Evolutionary conservation across 768 basidiomycete species (phyloP), one percentile per base, ranked within the genome.

Genomic region (Pulveroboletus frians): DNA sequence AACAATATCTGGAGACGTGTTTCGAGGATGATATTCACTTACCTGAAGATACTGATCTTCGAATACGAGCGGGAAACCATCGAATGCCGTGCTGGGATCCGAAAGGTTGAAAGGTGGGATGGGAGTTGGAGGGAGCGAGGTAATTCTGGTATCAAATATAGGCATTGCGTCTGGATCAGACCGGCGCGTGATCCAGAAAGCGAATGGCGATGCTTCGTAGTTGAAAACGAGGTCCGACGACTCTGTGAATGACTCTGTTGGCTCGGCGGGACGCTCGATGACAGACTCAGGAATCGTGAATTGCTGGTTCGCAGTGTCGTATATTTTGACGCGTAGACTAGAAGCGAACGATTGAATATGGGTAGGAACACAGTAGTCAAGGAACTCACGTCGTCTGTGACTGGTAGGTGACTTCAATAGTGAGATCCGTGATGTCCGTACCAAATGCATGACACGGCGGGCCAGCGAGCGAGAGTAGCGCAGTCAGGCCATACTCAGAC

Each of bases 31-130:
- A 27, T 18, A 26, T 14, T 1, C 10, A 29, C 51, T 42, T 49
- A 80, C 79, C 75, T 89, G 85, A 18, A 91, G 73, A 61, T 88
- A 90, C 58, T 84, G 84, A 53, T 90, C 80, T 56, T 90, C 87
- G 58, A 90, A 90, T 11, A 91, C 77, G 10, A 91, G 70, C 0
- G 81, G 78, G 49, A 87, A 85, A 0, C 76, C 81, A 47, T 81
- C 73, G 15, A 89, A 70, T 3, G 76, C 75, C 0, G 81, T 82
- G 5, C 72, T 74, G 41, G 74, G 72, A 52, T 82, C 80, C 8
- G 62, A 66, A 0, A 72, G 29, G 34, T 79, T 75, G n/a, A 76
- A 70, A 9, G 84, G 74, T n/a, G 76, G 68, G 30, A 80, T 78
- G 1, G 82, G 79, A 3, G 84, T 76, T 3, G 70, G 50, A 1